Conservation (phyloP, 2,329 filamentous ascomycete genomes). For the Cladosporium sp. region DNA sequence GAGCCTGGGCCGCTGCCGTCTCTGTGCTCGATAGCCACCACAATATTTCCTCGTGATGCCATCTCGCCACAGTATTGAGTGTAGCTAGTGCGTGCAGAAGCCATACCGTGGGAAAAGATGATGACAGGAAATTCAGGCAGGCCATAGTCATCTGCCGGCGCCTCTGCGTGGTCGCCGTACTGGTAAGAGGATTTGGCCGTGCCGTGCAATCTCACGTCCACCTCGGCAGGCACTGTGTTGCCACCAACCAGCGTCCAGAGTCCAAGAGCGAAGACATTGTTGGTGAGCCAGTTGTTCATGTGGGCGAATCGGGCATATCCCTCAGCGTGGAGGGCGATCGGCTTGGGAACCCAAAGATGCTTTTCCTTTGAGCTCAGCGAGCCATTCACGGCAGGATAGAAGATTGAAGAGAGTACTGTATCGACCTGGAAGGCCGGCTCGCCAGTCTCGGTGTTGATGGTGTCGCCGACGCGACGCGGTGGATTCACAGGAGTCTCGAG, state of each 20-base stretch:
- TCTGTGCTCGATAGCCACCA: constrained; percentile 45
- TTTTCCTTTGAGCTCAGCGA: constrained; percentile 22
- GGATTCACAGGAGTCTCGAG: constrained; percentile 37
- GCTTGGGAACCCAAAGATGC: constrained; percentile 43
- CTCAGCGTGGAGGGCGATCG: constrained; percentile 39
- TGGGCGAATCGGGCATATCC: constrained; percentile 42
- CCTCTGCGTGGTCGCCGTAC: constrained; percentile 23
- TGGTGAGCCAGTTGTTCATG: constrained; percentile 34
- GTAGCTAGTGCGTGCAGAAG: constrained; percentile 42
- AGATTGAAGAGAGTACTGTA: constrained; percentile 43
- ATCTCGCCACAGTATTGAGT: constrained; percentile 44
- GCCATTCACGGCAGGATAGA: constrained; percentile 38
- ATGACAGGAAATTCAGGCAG: constrained; percentile 37
- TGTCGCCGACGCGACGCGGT: constrained; percentile 33
- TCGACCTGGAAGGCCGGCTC: constrained; percentile 41
- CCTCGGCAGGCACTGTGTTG: constrained; percentile 40
- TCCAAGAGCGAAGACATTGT: constrained; percentile 36
- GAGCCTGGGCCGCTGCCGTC: constrained; percentile 45
- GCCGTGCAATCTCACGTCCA: constrained; percentile 39
- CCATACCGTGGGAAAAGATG: constrained; percentile 47
- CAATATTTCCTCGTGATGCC: constrained; percentile 42
- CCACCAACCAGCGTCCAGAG: constrained; percentile 41
- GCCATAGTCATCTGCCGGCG: constrained; percentile 27
- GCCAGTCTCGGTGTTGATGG: constrained; percentile 35
- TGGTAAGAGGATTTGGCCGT: constrained; percentile 25